Evolutionary conservation across 257 asterid species (phyloP).

Genomic region (Jacaranda mimosifolia): DNA sequence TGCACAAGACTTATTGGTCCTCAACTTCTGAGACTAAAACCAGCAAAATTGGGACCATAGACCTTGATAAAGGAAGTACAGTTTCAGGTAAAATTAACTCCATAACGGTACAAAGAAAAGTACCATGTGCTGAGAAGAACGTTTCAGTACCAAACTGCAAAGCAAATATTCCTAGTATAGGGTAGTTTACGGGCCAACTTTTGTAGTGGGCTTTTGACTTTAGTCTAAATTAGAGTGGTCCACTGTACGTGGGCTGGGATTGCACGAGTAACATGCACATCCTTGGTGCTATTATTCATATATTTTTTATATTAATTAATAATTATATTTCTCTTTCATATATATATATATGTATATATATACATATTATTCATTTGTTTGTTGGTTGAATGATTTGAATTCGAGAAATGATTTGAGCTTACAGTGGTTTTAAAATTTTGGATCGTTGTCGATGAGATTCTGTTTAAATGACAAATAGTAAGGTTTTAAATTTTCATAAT

Average conservation of each 20-base stretch:
- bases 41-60: conserved; percentile 19
- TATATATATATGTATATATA: too few species aligned
- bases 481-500: too few species aligned
- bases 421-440: too few species aligned
- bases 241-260: background rate
- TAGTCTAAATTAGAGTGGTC: conserved; percentile 7
- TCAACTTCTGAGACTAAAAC: background rate
- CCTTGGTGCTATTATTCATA: background rate
- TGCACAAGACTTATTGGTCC: background rate
- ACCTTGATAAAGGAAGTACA: background rate
- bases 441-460: too few species aligned
- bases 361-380: background rate
- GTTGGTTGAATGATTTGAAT: background rate
- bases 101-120: background rate
- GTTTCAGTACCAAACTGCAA: background rate
- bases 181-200: background rate
- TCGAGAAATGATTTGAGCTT: background rate
- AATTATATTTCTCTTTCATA: too few species aligned
- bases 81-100: background rate
- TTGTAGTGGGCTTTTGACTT: background rate
- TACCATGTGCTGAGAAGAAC: conserved; percentile 8
- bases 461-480: too few species aligned
- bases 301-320: background rate
- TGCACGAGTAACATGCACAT: background rate
- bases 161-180: background rate